Conservation (phyloP, 1,139 yeast genomes). For the Wickerhamomyces sp. region DNA sequence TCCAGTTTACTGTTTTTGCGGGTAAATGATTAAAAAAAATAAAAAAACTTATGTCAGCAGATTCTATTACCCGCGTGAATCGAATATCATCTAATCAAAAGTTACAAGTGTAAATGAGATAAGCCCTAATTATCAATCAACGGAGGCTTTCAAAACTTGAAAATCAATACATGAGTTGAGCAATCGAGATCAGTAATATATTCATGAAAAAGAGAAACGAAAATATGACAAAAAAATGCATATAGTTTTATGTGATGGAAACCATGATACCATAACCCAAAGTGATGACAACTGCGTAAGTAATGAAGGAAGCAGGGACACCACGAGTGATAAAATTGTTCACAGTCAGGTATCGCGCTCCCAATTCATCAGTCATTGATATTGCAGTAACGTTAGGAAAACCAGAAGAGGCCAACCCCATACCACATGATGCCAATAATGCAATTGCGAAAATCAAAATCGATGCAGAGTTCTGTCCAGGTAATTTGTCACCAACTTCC, state of each 20-base stretch:
- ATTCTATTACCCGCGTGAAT: too few relatives aligned
- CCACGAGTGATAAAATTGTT: conserved; percentile 67
- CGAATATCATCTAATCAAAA: too few relatives aligned
- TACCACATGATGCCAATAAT: conserved; percentile 65
- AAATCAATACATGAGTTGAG: too few relatives aligned
- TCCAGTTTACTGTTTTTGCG: too few relatives aligned
- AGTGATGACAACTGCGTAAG: conserved; percentile 52
- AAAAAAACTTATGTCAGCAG: too few relatives aligned
- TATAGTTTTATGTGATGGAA: conserved; percentile 14
- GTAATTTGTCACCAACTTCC: conserved; percentile 58
- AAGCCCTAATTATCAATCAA: too few relatives aligned
- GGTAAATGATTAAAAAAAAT: too few relatives aligned
- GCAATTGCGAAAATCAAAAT: conserved; percentile 65
- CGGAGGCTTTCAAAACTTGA: too few relatives aligned
- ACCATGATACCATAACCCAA: conserved; percentile 67
- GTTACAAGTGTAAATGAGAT: too few relatives aligned
- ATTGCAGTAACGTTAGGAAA: conserved; percentile 81
- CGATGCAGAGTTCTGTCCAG: conserved; percentile 45
- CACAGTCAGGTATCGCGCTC: conserved; percentile 62
- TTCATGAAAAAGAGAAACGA: too few relatives aligned
- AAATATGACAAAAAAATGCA: not conserved
- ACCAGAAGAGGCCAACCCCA: conserved; percentile 76
- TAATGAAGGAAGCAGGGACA: conserved; percentile 59
- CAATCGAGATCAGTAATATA: too few relatives aligned
- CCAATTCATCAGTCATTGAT: conserved; percentile 69